These are phyloP conservation scores for Leishmania tropica DNA, from an alignment of 208 protist species.

Conservation along the genomic window DNA sequence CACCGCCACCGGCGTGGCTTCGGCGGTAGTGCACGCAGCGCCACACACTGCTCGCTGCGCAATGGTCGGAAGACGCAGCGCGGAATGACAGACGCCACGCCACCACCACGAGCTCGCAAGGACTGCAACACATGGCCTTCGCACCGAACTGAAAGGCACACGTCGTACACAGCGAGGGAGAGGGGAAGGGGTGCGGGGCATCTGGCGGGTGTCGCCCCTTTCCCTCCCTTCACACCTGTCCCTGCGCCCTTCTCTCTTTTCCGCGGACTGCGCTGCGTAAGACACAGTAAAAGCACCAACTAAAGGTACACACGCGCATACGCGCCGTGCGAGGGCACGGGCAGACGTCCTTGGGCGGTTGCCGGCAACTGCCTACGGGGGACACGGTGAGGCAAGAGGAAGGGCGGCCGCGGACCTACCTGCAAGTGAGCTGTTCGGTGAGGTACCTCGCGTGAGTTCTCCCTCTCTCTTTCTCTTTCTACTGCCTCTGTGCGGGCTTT, in stretches of 20 bases:
- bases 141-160: neutral
- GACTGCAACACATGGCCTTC: neutral
- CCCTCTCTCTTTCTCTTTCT: neutral
- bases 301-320: neutral
- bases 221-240: neutral
- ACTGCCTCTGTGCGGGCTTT: neutral
- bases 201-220: neutral
- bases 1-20: conserved; percentile 21
- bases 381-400: neutral
- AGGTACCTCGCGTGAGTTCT: neutral
- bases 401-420: neutral
- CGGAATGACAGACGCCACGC: neutral
- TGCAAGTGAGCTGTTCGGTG: neutral
- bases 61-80: neutral
- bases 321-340: neutral
- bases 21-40: neutral
- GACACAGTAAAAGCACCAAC: neutral
- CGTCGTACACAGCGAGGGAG: neutral
- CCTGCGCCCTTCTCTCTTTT: neutral
- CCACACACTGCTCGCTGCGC: neutral
- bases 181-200: neutral
- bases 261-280: neutral
- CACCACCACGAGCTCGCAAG: neutral
- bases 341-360: neutral
- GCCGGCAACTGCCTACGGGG: neutral